Evolutionary conservation across 768 basidiomycete species (phyloP), one percentile per base, ranked within the genome.

Genomic region (Naematelia aurantialba): DNA sequence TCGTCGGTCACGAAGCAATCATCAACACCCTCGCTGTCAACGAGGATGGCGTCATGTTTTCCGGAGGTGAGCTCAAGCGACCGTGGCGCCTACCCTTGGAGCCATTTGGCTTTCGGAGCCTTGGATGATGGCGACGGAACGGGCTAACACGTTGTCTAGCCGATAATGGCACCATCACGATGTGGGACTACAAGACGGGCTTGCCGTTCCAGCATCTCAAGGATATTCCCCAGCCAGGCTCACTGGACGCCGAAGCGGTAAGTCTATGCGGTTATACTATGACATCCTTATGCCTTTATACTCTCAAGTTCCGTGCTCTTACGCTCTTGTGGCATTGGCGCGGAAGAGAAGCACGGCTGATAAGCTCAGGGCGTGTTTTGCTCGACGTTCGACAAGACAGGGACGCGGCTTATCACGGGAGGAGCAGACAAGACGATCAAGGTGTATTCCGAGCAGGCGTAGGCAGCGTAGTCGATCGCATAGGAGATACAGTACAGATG

Each of bases 391-490:
- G 96, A 98, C 77, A 82, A 86, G 76, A 97, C 94, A 1, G 96
- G 96, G 1, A 92, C 93, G 30, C 82, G 94, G 58, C 76, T 99
- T 58, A 77, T 78, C 66, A 96, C 93, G 14, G 96, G 96, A 34
- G 89, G 93, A 3, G 96, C 96, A 11, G 96, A 98, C 81, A 99
- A 98, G 82, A 97, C 94, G 10, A 94, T 98, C 80, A 98, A 99
- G 84, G 66, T 74, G 61, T 74, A 74, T 48, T 71, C 72, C 17
- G 72, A 74, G 52, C 72, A 73, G 45, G 62, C 64, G n/a, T 73
- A 62, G 53, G 25, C n/a, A 62, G 34, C n/a, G n/a, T n/a, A n/a
- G n/a, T n/a, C n/a, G n/a, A n/a, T n/a, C n/a, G 21, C 45, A 30
- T 22, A 34, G 34, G 27, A 10, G 2, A 46, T 45, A 52, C 26